Percentiles rank a stretch among this genome's conserved stretches.
These are phyloP conservation scores for Fusarium falciforme DNA, from an alignment of 2,329 filamentous ascomycete species.

Conservation along the genomic window DNA sequence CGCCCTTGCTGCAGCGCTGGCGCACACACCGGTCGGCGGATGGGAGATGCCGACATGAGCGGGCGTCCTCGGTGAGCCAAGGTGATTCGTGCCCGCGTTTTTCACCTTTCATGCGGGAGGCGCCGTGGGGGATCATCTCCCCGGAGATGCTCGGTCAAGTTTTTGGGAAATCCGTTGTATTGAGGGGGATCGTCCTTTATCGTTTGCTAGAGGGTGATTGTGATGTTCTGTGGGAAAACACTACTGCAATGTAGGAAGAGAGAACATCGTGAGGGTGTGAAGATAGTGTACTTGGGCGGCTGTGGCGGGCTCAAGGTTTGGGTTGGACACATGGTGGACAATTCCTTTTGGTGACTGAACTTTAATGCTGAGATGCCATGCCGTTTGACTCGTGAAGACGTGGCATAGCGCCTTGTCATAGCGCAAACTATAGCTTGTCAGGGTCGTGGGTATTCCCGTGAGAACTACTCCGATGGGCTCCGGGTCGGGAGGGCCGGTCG, in stretches of 20 bases:
- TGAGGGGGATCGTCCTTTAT: not conserved
- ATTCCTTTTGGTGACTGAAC: not conserved
- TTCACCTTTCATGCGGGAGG: not conserved
- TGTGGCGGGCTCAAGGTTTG: not conserved
- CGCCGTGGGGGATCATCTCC: slow-evolving; percentile 17
- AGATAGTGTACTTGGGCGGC: slow-evolving; percentile 7
- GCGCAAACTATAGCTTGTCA: not conserved
- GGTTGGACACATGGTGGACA: not conserved
- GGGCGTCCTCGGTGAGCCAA: not conserved
- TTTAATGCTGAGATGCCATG: not conserved
- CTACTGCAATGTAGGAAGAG: not conserved
- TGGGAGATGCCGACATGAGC: slow-evolving; percentile 26
- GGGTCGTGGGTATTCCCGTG: not conserved
- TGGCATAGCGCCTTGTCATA: not conserved
- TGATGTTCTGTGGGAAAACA: not conserved
- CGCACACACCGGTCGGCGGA: slow-evolving; percentile 27
- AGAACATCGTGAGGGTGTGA: slow-evolving; percentile 13
- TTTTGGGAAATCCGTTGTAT: not conserved
- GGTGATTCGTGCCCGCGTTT: slow-evolving; percentile 38
- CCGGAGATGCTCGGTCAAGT: not conserved
- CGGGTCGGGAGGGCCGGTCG: not conserved
- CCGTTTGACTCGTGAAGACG: not conserved
- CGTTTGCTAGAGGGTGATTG: not conserved
- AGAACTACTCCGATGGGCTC: not conserved
- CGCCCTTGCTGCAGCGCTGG: not conserved